Percentiles rank a stretch among this genome's conserved stretches.
These are phyloP conservation scores for Diplodia scrobiculata DNA, from an alignment of 2,329 filamentous ascomycete genomes.

Conservation along the genomic window DNA sequence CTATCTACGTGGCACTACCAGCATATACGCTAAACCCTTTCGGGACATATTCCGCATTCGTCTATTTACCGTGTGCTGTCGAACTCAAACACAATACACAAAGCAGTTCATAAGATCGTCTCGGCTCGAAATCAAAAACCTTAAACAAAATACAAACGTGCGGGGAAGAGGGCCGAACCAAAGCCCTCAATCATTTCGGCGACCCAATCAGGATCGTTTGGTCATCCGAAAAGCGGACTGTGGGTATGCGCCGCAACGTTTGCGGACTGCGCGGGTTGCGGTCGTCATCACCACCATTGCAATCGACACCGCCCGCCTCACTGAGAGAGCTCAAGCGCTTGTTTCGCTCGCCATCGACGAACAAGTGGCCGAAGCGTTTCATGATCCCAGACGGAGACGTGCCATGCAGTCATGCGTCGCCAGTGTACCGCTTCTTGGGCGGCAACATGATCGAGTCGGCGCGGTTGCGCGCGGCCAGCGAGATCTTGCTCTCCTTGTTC, in stretches of 20 bases:
- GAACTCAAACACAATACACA: too few species aligned
- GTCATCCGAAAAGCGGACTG: constrained; percentile 4
- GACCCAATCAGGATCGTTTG: neutral
- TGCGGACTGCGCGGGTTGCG: neutral
- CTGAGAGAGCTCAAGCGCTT: constrained; percentile 9
- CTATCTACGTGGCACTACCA: too few species aligned
- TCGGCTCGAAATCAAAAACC: neutral
- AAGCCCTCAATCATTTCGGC: too few species aligned
- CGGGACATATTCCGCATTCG: too few species aligned
- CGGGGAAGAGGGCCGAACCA: neutral
- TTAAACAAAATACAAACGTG: neutral
- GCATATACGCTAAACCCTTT: too few species aligned
- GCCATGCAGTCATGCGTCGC: neutral
- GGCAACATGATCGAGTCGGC: constrained; percentile 17
- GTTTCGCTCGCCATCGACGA: neutral
- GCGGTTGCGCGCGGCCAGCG: constrained; percentile 11
- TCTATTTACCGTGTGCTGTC: too few species aligned
- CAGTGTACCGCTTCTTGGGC: constrained; percentile 7
- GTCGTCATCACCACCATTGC: neutral
- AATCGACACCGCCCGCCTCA: neutral
- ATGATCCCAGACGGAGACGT: neutral
- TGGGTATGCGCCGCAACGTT: neutral
- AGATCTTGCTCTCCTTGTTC: constrained; percentile 25
- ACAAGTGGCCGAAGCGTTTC: constrained; percentile 4
- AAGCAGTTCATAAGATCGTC: neutral